Conservation (phyloP, 345 rosid species). For the Eucalyptus sp. region DNA sequence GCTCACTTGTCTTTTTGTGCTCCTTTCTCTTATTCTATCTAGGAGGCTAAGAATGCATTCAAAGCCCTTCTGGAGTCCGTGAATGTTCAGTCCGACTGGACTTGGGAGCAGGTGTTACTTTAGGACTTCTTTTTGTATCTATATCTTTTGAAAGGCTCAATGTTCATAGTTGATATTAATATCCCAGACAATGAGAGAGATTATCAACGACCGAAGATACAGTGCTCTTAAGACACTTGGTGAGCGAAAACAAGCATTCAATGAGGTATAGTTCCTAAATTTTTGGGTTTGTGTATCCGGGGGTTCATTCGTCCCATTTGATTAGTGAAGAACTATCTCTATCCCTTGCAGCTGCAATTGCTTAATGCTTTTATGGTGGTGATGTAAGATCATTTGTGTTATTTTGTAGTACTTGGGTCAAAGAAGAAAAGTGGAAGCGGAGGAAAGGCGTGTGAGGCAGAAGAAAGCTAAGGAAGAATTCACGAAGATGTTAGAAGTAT, state of each 20-base stretch:
- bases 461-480: constrained; percentile 91
- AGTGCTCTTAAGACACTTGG: constrained; percentile 89
- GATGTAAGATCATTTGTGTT: not conserved
- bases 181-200: constrained; percentile 71
- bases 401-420: constrained; percentile 78
- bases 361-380: not conserved
- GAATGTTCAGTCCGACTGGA: constrained; percentile 89
- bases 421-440: constrained; percentile 89
- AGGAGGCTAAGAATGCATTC: constrained; percentile 99
- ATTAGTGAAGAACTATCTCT: not conserved
- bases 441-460: constrained; percentile 89
- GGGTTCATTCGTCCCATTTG: not conserved
- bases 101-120: constrained; percentile 94
- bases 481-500: constrained; percentile 89
- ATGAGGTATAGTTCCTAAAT: constrained; percentile 48
- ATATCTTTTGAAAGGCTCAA: not conserved
- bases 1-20: not conserved
- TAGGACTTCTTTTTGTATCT: not conserved
- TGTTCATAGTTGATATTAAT: constrained; percentile 6
- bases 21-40: not conserved
- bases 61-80: constrained; percentile 84
- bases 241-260: constrained; percentile 97
- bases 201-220: constrained; percentile 77
- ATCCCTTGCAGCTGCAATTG: not conserved
- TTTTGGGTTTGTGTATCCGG: not conserved